Percentiles rank a stretch among this genome's conserved stretches.
phyloP scores from a whole-genome alignment of 139 green algal species.

The Closterium sp. region DNA sequence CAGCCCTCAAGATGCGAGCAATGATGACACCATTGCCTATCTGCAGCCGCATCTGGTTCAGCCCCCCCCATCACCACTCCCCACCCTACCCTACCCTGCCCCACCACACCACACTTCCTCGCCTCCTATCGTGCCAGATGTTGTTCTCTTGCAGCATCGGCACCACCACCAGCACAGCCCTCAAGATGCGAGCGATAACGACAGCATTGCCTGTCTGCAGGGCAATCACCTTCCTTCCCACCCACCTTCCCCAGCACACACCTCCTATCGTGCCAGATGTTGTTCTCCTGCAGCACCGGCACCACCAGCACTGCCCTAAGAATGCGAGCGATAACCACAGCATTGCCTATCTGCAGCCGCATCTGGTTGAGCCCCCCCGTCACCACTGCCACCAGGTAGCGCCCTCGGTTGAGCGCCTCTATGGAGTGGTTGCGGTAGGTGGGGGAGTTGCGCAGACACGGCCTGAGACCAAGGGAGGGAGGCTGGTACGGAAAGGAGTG shows the following conservation, averaged over 20 bases:
- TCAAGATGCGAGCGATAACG: constrained; percentile 26
- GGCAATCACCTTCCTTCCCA: background rate
- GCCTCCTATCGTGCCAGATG: constrained; percentile 38
- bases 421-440: background rate
- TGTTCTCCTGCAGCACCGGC: constrained; percentile 25
- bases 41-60: constrained; percentile 40
- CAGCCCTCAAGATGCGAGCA: constrained; percentile 18
- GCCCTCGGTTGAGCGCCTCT: background rate
- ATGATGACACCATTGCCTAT: constrained; percentile 31
- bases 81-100: too few relatives aligned
- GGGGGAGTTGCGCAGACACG: background rate
- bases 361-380: constrained; percentile 42
- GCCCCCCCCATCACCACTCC: constrained; percentile 30
- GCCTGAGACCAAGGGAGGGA: background rate
- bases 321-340: constrained; percentile 31
- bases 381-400: constrained; percentile 27
- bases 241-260: too few relatives aligned
- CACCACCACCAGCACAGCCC: constrained; percentile 20
- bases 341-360: constrained; percentile 22
- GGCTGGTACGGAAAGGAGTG: background rate
- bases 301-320: constrained; percentile 21
- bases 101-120: too few relatives aligned
- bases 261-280: constrained; percentile 38
- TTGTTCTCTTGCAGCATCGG: constrained; percentile 27
- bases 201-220: constrained; percentile 25